Conservation (phyloP, 352 stramenopile genomes). For the Phytophthora vignae region DNA sequence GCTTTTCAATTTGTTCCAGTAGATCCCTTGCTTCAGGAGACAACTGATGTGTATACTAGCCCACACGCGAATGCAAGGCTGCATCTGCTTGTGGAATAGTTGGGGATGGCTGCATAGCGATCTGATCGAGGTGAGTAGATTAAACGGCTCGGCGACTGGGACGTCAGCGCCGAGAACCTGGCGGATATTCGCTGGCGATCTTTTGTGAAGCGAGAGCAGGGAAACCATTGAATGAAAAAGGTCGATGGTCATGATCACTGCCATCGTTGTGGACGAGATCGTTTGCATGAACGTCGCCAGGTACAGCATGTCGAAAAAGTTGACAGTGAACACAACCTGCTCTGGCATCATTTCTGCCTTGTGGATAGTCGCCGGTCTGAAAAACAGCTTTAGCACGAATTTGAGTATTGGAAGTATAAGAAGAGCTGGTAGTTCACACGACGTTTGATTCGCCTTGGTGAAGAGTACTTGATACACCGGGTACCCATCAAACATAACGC, state of each 20-base stretch:
- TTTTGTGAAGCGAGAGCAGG: neutral
- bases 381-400: neutral
- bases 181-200: no score
- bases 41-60: no score
- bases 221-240: neutral
- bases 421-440: conserved; percentile 8
- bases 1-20: no score
- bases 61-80: no score
- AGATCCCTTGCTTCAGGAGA: no score
- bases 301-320: conserved; percentile 5
- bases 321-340: conserved; percentile 10
- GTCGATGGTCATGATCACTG: neutral
- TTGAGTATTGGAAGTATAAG: conserved; percentile 3
- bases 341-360: conserved; percentile 17
- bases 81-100: no score
- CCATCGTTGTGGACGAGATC: neutral
- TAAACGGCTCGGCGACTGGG: no score
- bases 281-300: conserved; percentile 8
- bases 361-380: neutral
- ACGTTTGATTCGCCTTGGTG: neutral
- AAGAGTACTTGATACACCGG: conserved; percentile 16
- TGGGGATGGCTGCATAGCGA: no score
- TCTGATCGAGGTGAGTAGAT: no score
- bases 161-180: neutral
- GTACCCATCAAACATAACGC: conserved; percentile 1